Evolutionary conservation across 495 filamentous ascomycete species (phyloP).

Genomic region (Talaromyces adpressus): DNA sequence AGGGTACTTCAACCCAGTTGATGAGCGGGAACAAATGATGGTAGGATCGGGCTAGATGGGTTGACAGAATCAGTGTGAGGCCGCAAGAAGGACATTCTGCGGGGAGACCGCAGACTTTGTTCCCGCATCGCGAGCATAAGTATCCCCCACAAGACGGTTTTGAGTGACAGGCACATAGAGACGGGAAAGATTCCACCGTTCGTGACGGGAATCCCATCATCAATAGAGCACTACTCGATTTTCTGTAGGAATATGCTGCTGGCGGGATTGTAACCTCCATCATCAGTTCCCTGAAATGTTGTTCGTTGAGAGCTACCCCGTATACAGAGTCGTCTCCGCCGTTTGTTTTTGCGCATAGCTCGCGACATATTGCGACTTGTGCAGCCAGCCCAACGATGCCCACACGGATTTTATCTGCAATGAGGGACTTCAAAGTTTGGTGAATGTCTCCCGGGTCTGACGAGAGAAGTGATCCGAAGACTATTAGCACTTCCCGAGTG

Average conservation of each 20-base stretch:
- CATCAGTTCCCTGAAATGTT: constrained; percentile 82
- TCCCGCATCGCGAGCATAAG: constrained; percentile 77
- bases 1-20: constrained; percentile 86
- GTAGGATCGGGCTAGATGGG: constrained; percentile 88
- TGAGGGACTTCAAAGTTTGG: constrained; percentile 69
- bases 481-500: constrained; percentile 83
- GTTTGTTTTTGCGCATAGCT: constrained; percentile 83
- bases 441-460: constrained; percentile 95
- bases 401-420: constrained; percentile 75
- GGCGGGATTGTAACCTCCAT: constrained; percentile 86
- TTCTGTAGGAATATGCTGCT: constrained; percentile 60
- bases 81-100: constrained; percentile 85
- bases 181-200: constrained; percentile 63
- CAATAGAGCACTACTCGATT: constrained; percentile 67
- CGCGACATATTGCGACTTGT: constrained; percentile 84
- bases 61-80: constrained; percentile 91
- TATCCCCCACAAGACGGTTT: constrained; percentile 83
- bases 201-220: constrained; percentile 99
- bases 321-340: constrained; percentile 69
- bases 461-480: constrained; percentile 85
- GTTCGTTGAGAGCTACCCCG: constrained; percentile 78
- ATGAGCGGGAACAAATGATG: constrained; percentile 90
- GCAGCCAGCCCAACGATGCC: constrained; percentile 84
- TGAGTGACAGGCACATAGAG: constrained; percentile 89
- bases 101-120: constrained; percentile 89